Conservation (phyloP, 2,329 filamentous ascomycete genomes). For the Xylariales sp. region DNA sequence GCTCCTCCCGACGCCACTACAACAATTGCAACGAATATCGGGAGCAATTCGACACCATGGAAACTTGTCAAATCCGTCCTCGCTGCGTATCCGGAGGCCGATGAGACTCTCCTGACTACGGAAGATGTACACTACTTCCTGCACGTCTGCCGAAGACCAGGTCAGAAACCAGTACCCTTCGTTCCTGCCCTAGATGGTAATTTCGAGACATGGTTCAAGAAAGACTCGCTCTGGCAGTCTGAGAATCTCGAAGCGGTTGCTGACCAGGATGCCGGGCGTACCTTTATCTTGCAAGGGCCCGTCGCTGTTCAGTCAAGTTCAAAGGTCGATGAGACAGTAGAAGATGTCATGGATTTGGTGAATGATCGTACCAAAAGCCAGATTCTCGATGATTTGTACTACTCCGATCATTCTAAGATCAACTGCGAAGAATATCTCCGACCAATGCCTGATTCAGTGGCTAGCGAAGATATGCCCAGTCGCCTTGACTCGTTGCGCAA, state of each 20-base stretch:
- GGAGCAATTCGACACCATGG: constrained; percentile 1
- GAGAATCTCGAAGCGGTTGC: constrained; percentile 31
- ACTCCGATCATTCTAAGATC: too few relatives aligned
- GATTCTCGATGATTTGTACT: constrained; percentile 14
- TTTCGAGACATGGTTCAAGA: constrained; percentile 35
- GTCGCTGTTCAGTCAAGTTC: constrained; percentile 24
- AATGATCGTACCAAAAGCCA: constrained; percentile 17
- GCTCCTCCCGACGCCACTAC: constrained; percentile 5
- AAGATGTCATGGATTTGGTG: constrained; percentile 26
- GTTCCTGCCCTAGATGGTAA: constrained; percentile 29
- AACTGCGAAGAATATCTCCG: too few relatives aligned
- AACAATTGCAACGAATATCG: constrained; percentile 3
- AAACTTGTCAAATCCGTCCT: constrained; percentile 7
- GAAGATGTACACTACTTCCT: constrained; percentile 25
- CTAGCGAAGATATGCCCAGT: too few relatives aligned
- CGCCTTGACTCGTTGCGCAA: too few relatives aligned
- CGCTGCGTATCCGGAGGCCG: constrained; percentile 10
- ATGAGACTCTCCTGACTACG: constrained; percentile 15
- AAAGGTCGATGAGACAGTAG: constrained; percentile 19
- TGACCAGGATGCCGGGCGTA: constrained; percentile 26
- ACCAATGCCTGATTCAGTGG: too few relatives aligned
- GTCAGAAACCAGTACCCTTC: constrained; percentile 31
- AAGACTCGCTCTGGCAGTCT: constrained; percentile 35
- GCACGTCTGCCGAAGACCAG: constrained; percentile 21
- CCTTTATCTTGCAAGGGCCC: constrained; percentile 32